phyloP scores from a whole-genome alignment of 768 basidiomycete genomes.

The Pluteus cervinus region DNA sequence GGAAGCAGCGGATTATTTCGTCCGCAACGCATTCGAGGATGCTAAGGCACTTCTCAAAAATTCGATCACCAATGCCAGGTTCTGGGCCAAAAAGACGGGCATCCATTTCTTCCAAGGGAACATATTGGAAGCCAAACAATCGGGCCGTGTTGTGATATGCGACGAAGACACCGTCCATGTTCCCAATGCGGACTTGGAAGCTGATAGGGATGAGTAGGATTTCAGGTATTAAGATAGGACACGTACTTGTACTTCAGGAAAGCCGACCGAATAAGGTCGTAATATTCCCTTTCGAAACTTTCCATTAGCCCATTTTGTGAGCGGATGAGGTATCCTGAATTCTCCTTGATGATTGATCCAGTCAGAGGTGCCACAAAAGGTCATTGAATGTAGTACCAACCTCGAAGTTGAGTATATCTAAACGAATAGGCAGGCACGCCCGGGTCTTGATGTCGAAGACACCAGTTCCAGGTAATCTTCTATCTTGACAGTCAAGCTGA shows the following conservation, averaged over 20 bases:
- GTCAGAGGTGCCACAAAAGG: not conserved
- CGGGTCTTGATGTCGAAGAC: constrained; percentile 97
- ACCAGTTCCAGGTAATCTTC: constrained; percentile 78
- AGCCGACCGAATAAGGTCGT: constrained; percentile 88
- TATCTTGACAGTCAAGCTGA: constrained; percentile 85
- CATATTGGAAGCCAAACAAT: constrained; percentile 93
- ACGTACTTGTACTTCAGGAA: constrained; percentile 88
- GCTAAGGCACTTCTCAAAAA: constrained; percentile 70
- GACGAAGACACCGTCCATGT: constrained; percentile 93
- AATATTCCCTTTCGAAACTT: constrained; percentile 92
- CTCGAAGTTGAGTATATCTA: constrained; percentile 80
- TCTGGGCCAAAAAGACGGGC: constrained; percentile 60
- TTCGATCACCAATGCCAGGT: constrained; percentile 53
- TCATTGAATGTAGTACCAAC: constrained; percentile 23
- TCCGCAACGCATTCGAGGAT: constrained; percentile 64
- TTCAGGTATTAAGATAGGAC: constrained; percentile 1
- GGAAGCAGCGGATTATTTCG: constrained; percentile 55
- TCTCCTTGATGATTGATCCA: constrained; percentile 44
- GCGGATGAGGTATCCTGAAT: constrained; percentile 72
- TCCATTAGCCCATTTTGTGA: constrained; percentile 54
- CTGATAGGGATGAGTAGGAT: constrained; percentile 28
- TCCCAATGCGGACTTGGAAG: constrained; percentile 93
- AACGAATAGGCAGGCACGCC: constrained; percentile 75
- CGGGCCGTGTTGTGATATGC: constrained; percentile 84
- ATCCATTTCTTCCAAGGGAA: constrained; percentile 87